Evolutionary conservation across 257 asterid genomes (phyloP).

Genomic region (Petrea volubilis): DNA sequence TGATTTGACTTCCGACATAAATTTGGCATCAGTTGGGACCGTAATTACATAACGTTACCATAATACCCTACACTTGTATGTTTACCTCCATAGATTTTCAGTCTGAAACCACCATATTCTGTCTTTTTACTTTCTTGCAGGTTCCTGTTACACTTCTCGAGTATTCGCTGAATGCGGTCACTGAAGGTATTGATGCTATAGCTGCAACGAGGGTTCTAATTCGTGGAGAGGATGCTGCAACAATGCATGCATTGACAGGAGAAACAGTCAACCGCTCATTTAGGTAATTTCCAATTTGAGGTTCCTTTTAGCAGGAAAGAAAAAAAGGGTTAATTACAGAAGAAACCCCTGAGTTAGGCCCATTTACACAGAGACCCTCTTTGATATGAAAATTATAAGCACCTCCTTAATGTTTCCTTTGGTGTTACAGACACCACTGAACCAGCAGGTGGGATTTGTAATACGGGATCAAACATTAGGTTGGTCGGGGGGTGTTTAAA

Average conservation of each 20-base stretch:
- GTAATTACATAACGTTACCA: background rate
- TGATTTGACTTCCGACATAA: background rate
- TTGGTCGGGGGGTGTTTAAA: no score
- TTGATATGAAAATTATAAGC: no score
- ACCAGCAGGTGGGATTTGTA: no score
- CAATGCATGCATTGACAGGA: slow-evolving; percentile 60
- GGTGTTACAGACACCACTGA: no score
- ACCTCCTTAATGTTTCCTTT: no score
- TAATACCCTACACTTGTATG: background rate
- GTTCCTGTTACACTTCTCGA: slow-evolving; percentile 69
- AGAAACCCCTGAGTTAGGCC: no score
- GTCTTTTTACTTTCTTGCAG: slow-evolving; percentile 28
- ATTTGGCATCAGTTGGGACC: background rate
- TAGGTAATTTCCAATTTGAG: slow-evolving; percentile 48
- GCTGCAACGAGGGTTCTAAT: slow-evolving; percentile 76
- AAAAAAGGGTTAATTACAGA: no score
- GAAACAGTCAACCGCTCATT: slow-evolving; percentile 49
- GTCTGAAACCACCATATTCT: background rate
- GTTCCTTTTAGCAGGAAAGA: no score
- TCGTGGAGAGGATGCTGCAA: slow-evolving; percentile 45
- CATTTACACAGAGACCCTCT: no score
- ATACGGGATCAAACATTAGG: no score
- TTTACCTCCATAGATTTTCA: background rate
- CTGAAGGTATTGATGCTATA: slow-evolving; percentile 85
- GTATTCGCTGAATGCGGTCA: slow-evolving; percentile 74